Percentiles rank a stretch among this genome's conserved stretches.
Evolutionary conservation across 805 yeast genomes (phyloP).

Genomic region (Yarrowia osloensis): DNA sequence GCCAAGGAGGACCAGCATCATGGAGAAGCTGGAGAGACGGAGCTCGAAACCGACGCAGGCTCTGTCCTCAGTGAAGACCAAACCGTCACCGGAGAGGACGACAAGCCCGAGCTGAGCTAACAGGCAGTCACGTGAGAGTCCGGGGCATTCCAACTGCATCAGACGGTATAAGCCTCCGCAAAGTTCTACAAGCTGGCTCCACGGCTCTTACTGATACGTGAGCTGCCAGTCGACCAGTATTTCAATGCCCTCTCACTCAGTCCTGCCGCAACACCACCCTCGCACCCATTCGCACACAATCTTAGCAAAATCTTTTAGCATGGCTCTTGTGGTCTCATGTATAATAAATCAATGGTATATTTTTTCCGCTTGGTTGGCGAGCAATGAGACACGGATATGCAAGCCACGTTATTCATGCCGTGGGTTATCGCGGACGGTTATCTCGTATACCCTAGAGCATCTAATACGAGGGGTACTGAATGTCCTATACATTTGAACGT

Average conservation of each 20-base stretch:
- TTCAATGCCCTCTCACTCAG: too few species aligned
- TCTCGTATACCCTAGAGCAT: not conserved
- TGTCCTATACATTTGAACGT: not conserved
- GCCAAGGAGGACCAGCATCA: not conserved
- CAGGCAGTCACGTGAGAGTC: not conserved
- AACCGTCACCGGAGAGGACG: conserved; percentile 16
- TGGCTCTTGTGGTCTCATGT: conserved; percentile 19
- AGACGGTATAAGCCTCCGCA: too few species aligned
- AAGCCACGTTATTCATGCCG: not conserved
- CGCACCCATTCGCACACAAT: not conserved
- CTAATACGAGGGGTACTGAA: not conserved
- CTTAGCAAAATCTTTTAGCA: conserved; percentile 13
- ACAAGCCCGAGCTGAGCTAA: not conserved
- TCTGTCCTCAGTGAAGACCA: conserved; percentile 10
- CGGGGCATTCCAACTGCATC: too few species aligned
- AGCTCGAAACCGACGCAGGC: conserved; percentile 11
- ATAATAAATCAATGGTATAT: conserved; percentile 16
- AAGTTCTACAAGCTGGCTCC: too few species aligned
- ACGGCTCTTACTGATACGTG: too few species aligned
- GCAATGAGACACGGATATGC: not conserved
- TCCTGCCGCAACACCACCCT: not conserved
- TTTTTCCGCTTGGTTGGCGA: not conserved
- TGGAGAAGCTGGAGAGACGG: not conserved
- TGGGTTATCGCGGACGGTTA: not conserved
- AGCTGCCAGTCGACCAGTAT: too few species aligned